phyloP scores from a whole-genome alignment of 164 flowering plant species.

The Euptelea pleiosperma region DNA sequence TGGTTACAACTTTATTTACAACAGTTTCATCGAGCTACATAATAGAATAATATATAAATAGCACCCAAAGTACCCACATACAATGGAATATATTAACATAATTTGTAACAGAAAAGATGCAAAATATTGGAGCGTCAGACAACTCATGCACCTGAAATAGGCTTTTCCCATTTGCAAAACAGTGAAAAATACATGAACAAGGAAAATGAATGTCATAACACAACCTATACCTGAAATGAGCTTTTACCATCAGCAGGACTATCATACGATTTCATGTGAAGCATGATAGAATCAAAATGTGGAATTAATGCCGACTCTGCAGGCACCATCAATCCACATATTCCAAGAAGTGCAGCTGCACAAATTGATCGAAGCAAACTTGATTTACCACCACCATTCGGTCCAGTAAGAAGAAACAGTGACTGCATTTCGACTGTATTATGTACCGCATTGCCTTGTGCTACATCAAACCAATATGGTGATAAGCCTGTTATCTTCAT shows the following conservation, averaged over 20 bases:
- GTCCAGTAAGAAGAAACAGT: slow-evolving; percentile 88
- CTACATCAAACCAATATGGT: slow-evolving; percentile 93
- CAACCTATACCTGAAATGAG: slow-evolving; percentile 75
- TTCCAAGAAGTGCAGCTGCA: slow-evolving; percentile 90
- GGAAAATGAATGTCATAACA: background rate
- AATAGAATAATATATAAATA: too few species aligned
- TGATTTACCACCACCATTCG: slow-evolving; percentile 99
- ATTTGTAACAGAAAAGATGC: too few species aligned
- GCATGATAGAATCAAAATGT: slow-evolving; percentile 90
- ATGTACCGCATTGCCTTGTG: slow-evolving; percentile 72
- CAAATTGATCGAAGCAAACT: slow-evolving; percentile 91
- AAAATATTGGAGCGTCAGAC: too few species aligned
- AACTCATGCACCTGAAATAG: too few species aligned
- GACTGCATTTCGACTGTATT: slow-evolving; percentile 86
- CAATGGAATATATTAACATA: too few species aligned
- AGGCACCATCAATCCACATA: slow-evolving; percentile 96
- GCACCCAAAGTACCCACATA: too few species aligned
- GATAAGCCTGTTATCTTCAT: slow-evolving; percentile 73
- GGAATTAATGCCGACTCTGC: slow-evolving; percentile 88
- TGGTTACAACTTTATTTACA: too few species aligned
- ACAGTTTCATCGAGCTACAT: too few species aligned
- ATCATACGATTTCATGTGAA: slow-evolving; percentile 98
- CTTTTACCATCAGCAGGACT: slow-evolving; percentile 98
- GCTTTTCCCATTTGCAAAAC: too few species aligned
- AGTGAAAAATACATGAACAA: too few species aligned